Evolutionary conservation across 192 early-diverging fungal genomes (phyloP), one percentile per base, ranked within the genome.

Genomic region (Phlyctochytrium arcticum): DNA sequence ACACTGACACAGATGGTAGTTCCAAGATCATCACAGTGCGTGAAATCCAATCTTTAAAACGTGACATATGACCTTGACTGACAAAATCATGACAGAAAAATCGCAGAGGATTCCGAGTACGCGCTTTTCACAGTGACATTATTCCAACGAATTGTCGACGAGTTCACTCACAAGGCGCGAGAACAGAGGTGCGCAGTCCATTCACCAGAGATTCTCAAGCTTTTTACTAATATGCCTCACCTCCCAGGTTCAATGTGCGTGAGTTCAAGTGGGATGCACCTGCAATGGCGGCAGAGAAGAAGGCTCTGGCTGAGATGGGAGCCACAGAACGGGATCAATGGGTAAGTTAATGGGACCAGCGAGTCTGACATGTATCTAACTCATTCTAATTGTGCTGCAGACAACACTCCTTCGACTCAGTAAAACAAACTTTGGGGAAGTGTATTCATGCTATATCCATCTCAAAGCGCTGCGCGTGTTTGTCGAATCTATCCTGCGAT

Each of bases 91-190:
- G n/a, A 5, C 60, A 88, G 87, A 48, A 84, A 85, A 75, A 90
- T 99, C 65, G 82, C 90, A 1, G 92, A 96, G 62, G 97, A 99
- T 75, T 82, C 93, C n/a, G 97, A 99, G 48, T 99, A 92, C 75
- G 82, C 80, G 26, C 78, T 99, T 17, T 97, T 83, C 68, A 93
- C 87, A 4, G 96, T 93, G 5, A 94, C 95, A 1, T 63, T 99
- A 35, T 98, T 99, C 76, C 84, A 89, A 62, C 80, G 93, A 34
- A 87, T 92, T 23, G 61, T 80, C 9, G 95, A 98, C 9, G 96
- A 99, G 64, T 99, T 98, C 68, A 79, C 86, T 1, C 75, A 84
- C 66, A 97, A 94, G 70, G 89, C 88, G 19, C 81, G 97, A 21
- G 94, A 98, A 65, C 80, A 88, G 42, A 91, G 82, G 89, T 89